Base-by-base conservation (phyloP, 23 red algal species). In the Gracilaria vermiculophylla region DNA sequence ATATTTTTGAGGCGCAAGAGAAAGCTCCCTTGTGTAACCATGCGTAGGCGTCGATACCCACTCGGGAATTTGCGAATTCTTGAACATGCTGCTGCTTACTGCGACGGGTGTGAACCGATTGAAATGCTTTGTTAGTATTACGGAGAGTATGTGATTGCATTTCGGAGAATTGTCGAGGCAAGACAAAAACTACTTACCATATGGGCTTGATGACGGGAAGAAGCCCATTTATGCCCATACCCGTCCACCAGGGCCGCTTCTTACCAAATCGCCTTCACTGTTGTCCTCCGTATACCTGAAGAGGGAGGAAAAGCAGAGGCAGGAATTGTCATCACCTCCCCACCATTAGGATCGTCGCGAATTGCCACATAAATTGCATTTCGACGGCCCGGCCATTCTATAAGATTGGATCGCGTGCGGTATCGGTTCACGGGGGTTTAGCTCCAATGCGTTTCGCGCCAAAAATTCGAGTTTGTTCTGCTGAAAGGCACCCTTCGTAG, bases 1-100 rank as follows among this genome's bases (percentile, higher is more conserved):
- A 80, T 21, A 99, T 77, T 58, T 92, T 80, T 24, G 91, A 56
- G 1, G 92, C 92, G 62, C 93, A 95, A 16, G 90, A 57, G 58
- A 74, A 93, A 12, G 69, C 84, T 20, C 92, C 93, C 55, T 86
- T 90, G 67, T 99, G 93, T 16, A 99, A 57, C 97, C 97, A 99
- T 2, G 62, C 56, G 44, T 93, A 95, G 32, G 77, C 83, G 48
- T 99, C 97, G 33, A 99, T 80, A 36, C 97, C 97, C 12, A 94
- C 97, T 7, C 88, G 85, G 15, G 56, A 50, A 41, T 83, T 51
- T 3, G 80, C 80, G 79, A 99, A 95, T 19, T 80, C 65, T 47
- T 82, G 72, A 24, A 99, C 86, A 65, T 95, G 93, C 51, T 77
- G 27, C 43, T 61, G 53, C 47, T 93, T 67, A 32, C 90, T 88